Evolutionary conservation across 768 basidiomycete genomes (phyloP).

Genomic region (Mycena leptocephala): DNA sequence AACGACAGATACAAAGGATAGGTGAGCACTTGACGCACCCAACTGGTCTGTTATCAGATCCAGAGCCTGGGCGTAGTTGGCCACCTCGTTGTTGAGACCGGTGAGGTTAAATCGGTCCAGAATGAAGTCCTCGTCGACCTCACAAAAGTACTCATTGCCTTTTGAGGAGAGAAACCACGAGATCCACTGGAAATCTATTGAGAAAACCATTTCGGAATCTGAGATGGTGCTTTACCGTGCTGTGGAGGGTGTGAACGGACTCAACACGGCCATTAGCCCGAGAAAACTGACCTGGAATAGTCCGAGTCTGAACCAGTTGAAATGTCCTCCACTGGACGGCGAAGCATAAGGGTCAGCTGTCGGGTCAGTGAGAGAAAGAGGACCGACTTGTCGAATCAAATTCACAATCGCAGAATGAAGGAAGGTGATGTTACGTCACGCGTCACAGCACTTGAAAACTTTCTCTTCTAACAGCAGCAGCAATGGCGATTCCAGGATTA

Average conservation of each 20-base stretch:
- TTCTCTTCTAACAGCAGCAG: not conserved
- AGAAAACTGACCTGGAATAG: slow-evolving; percentile 86
- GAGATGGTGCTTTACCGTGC: no score
- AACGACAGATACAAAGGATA: not conserved
- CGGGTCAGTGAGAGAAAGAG: not conserved
- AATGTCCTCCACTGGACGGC: slow-evolving; percentile 81
- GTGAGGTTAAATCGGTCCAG: slow-evolving; percentile 98
- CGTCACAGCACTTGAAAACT: not conserved
- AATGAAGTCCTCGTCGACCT: slow-evolving; percentile 99
- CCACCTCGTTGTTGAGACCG: slow-evolving; percentile 95
- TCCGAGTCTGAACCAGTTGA: slow-evolving; percentile 96
- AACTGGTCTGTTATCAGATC: slow-evolving; percentile 97
- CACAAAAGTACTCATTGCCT: slow-evolving; percentile 99
- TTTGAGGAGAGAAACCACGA: slow-evolving; percentile 98
- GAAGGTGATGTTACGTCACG: slow-evolving; percentile 7
- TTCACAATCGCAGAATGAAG: slow-evolving; percentile 10
- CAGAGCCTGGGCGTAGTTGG: slow-evolving; percentile 94
- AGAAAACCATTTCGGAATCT: not conserved
- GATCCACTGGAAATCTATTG: slow-evolving; percentile 80
- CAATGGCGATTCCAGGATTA: slow-evolving; percentile 27
- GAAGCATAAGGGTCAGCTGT: slow-evolving; percentile 14
- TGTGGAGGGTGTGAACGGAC: slow-evolving; percentile 29
- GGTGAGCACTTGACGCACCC: slow-evolving; percentile 73
- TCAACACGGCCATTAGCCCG: slow-evolving; percentile 31
- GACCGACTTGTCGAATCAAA: slow-evolving; percentile 19